Evolutionary conservation across 2,329 filamentous ascomycete species (phyloP).

Genomic region (Ophiostoma tasmaniense): DNA sequence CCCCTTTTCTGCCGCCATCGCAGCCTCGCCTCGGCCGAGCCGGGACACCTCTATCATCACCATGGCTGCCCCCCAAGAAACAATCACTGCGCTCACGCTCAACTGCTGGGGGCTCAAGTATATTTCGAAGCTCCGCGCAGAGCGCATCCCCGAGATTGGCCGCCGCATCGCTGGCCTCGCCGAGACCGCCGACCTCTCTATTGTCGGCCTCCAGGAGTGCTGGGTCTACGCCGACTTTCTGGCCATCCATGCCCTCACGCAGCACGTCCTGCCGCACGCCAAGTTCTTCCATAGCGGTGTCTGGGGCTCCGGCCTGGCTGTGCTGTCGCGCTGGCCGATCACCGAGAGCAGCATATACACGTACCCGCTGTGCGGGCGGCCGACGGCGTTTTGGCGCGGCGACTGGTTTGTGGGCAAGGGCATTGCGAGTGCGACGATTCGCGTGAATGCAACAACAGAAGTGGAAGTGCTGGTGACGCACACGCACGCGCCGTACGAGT

Average conservation of each 20-base stretch:
- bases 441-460: conserved; percentile 44
- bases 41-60: neutral
- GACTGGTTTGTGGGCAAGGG: conserved; percentile 98
- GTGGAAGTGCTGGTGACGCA: conserved; percentile 92
- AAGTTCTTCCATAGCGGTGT: conserved; percentile 90
- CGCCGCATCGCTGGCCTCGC: conserved; percentile 55
- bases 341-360: conserved; percentile 76
- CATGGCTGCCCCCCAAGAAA: conserved; percentile 27
- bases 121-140: conserved; percentile 67
- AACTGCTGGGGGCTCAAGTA: conserved; percentile 97
- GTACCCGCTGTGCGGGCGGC: conserved; percentile 88
- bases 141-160: conserved; percentile 77
- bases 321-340: conserved; percentile 87
- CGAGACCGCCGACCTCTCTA: conserved; percentile 62
- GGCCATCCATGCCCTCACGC: conserved; percentile 63
- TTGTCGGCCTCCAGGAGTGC: conserved; percentile 64
- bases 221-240: conserved; percentile 67
- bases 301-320: conserved; percentile 81
- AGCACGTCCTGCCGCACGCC: conserved; percentile 69
- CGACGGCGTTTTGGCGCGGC: conserved; percentile 86
- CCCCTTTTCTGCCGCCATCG: neutral
- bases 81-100: conserved; percentile 71
- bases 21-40: neutral
- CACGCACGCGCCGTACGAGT: conserved; percentile 79
- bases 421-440: conserved; percentile 72